phyloP scores from a whole-genome alignment of 164 flowering plant genomes.

The Kalanchoe fedtschenkoi region DNA sequence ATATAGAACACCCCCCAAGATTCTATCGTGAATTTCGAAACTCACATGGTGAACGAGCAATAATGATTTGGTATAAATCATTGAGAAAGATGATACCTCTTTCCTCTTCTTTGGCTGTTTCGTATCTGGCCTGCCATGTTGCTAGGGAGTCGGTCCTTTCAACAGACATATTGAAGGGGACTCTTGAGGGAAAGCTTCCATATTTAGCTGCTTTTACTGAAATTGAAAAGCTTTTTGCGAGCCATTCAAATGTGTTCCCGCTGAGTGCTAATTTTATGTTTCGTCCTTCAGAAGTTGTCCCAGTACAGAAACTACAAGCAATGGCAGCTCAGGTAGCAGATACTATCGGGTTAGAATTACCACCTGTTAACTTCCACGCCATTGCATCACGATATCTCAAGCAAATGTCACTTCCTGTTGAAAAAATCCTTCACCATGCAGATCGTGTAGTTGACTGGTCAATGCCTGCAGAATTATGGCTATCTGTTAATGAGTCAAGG shows the following conservation, averaged over 20 bases:
- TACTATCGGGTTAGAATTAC: slow-evolving; percentile 53
- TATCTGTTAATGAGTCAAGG: slow-evolving; percentile 42
- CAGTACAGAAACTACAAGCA: slow-evolving; percentile 49
- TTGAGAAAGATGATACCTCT: slow-evolving; percentile 50
- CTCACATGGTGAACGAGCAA: slow-evolving; percentile 40
- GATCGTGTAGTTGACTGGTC: slow-evolving; percentile 63
- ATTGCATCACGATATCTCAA: slow-evolving; percentile 59
- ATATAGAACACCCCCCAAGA: slow-evolving; percentile 12
- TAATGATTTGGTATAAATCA: slow-evolving; percentile 47
- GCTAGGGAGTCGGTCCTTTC: slow-evolving; percentile 69
- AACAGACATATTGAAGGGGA: slow-evolving; percentile 67
- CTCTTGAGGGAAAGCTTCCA: slow-evolving; percentile 81
- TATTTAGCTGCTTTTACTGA: slow-evolving; percentile 60
- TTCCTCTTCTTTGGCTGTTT: slow-evolving; percentile 46
- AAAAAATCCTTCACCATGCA: slow-evolving; percentile 54
- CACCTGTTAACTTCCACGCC: slow-evolving; percentile 70
- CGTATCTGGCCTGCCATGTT: slow-evolving; percentile 72
- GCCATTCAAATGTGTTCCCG: slow-evolving; percentile 40
- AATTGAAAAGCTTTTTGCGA: slow-evolving; percentile 42
- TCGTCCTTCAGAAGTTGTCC: slow-evolving; percentile 39
- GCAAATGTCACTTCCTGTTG: slow-evolving; percentile 47
- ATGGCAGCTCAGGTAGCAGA: slow-evolving; percentile 59
- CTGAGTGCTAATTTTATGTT: slow-evolving; percentile 57
- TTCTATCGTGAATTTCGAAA: slow-evolving; percentile 43
- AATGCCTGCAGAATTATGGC: slow-evolving; percentile 73